Percentiles rank a stretch among this genome's conserved stretches.
Conservation (phyloP, 2,329 filamentous ascomycete species). For the Botryotinia calthae region DNA sequence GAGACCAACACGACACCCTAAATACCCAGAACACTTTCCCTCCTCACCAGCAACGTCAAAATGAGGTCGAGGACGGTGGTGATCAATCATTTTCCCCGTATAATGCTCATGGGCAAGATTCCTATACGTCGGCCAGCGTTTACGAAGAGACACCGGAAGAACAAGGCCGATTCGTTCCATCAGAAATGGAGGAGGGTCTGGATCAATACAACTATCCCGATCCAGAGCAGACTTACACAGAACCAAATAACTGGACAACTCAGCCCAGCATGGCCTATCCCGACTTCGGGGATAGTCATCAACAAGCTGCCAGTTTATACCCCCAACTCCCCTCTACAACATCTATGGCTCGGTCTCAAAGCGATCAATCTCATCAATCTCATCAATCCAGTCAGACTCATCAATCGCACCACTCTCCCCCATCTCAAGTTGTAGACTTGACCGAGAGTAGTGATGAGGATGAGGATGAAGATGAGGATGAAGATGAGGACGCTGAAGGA, state of each 20-base stretch:
- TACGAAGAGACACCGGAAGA: neutral
- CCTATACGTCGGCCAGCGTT: neutral
- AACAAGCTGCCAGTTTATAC: slow-evolving; percentile 9
- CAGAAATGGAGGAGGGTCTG: neutral
- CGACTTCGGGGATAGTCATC: slow-evolving; percentile 18
- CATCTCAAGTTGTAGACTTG: slow-evolving; percentile 32
- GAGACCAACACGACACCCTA: neutral
- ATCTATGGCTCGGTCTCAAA: slow-evolving; percentile 31
- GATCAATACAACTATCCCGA: slow-evolving; percentile 18
- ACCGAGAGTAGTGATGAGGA: slow-evolving; percentile 30
- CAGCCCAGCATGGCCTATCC: slow-evolving; percentile 27
- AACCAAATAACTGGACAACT: slow-evolving; percentile 7
- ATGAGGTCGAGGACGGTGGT: neutral
- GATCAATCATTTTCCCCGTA: neutral
- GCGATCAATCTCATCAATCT: slow-evolving; percentile 30
- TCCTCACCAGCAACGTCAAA: neutral
- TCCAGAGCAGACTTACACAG: slow-evolving; percentile 18
- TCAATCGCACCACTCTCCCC: slow-evolving; percentile 3
- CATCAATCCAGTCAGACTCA: neutral
- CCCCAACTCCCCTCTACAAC: slow-evolving; percentile 21
- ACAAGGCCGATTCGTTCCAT: neutral
- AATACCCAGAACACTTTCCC: neutral
- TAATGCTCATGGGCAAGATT: neutral
- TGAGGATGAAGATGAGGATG: slow-evolving; percentile 23
- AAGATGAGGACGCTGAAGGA: slow-evolving; percentile 22